Percentiles rank a stretch among this genome's conserved stretches.
Conservation (phyloP, 1,139 yeast species). For the Casaregolazyma suthepensis region DNA sequence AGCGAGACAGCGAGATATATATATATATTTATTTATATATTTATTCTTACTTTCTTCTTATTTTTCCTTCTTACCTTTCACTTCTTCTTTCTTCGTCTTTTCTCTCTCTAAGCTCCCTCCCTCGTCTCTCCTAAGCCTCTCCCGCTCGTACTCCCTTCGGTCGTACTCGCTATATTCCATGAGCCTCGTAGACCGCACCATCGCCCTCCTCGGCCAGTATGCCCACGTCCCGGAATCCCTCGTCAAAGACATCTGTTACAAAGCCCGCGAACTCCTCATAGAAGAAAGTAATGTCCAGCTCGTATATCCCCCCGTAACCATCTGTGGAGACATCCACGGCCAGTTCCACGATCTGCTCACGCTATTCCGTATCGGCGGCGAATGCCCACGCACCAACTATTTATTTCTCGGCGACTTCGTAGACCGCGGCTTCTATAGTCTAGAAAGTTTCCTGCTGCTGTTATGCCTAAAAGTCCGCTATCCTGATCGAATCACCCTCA, state of each 20-base stretch:
- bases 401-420: constrained; percentile 76
- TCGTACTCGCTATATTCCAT: too few relatives aligned
- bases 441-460: constrained; percentile 72
- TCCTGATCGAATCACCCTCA: constrained; percentile 90
- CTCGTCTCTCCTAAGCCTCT: background rate
- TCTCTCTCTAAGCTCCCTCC: background rate
- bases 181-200: constrained; percentile 34
- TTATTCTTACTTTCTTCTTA: too few relatives aligned
- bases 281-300: constrained; percentile 90
- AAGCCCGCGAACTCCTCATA: constrained; percentile 84
- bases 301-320: constrained; percentile 93
- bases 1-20: too few relatives aligned
- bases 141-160: constrained; percentile 5
- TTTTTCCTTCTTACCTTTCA: too few relatives aligned
- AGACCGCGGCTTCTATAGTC: constrained; percentile 93
- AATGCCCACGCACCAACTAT: constrained; percentile 72
- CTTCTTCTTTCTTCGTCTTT: background rate
- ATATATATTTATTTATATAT: too few relatives aligned
- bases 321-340: constrained; percentile 97
- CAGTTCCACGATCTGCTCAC: constrained; percentile 90
- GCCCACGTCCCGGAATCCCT: constrained; percentile 78
- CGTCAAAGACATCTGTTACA: constrained; percentile 72
- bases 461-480: constrained; percentile 82
- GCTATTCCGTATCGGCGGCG: constrained; percentile 77
- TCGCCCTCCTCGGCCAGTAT: constrained; percentile 59